Evolutionary conservation across 306 rosid genomes (phyloP), one percentile per base, ranked within the genome.

Genomic region (Calophaca sinica): DNA sequence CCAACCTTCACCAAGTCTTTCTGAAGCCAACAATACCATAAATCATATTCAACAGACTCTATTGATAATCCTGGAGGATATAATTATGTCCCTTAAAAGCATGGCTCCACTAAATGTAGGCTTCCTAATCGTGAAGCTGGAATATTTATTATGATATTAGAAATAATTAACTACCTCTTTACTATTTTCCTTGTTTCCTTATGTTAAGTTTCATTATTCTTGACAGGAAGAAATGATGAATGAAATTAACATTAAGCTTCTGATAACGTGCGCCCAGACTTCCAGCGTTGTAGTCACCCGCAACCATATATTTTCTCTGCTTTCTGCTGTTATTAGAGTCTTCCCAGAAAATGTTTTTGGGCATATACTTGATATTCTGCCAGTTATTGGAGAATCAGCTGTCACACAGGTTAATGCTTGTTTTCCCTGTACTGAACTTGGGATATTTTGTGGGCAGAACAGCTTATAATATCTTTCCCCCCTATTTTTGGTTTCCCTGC

Each of bases 11-110:
- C 59, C 81, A 7, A 82, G 75, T 71, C 73, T 65, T 72, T 80
- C 70, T 65, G 86, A 89, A 62, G 74, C 78, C 39, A 81, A 51
- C 57, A 36, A 49, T 59, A 62, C 71, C 52, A 41, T 81, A 32
- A 33, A 63, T 81, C 86, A 87, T 80, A 76, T 94, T 50, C 96
- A 92, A 74, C 98, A 94, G 77, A 88, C 91, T 4, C 77, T 94
- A 26, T 81, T 94, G 77, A 88, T 88, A 72, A 80, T 94, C 80
- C 83, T 94, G 74, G 87, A 91, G 77, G 96, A 94, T 82, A 86
- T 94, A 45, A 77, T 82, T 75, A 75, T 87, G 67, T 87, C 93
- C 9, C 83, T 86, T 29, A 52, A 66, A 35, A 75, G 65, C 71
- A 67, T 66, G 72, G 78, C 70, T 58, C 59, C 74, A 20, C 63